Conservation (phyloP, 345 rosid genomes). For the Sonneratia caseolaris region DNA sequence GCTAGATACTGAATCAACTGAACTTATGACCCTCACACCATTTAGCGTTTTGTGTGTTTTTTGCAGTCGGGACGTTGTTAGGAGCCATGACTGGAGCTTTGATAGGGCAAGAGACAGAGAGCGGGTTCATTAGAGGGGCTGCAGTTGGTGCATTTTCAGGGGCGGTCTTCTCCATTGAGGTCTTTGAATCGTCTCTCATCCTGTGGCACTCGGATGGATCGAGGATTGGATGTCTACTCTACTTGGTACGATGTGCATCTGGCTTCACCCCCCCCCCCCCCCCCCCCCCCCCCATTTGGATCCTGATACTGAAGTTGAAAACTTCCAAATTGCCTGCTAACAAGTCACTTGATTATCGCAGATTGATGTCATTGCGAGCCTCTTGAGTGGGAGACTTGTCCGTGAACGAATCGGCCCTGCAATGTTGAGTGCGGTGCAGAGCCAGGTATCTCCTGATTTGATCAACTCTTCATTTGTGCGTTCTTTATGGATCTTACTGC, state of each 20-base stretch:
- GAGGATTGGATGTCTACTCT: constrained; percentile 76
- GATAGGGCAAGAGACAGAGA: constrained; percentile 98
- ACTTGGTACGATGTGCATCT: constrained; percentile 51
- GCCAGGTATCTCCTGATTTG: constrained; percentile 51
- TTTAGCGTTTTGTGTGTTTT: neutral
- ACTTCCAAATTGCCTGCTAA: neutral
- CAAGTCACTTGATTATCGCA: constrained; percentile 16
- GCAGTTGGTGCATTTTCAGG: constrained; percentile 98
- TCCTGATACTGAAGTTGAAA: neutral
- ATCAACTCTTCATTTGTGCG: neutral
- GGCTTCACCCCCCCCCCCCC: too few species aligned
- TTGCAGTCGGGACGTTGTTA: constrained; percentile 90
- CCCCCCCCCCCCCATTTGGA: neutral
- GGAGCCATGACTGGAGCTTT: constrained; percentile 98
- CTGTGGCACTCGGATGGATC: constrained; percentile 97
- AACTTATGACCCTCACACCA: neutral
- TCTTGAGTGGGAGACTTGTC: constrained; percentile 94
- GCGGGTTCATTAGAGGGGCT: constrained; percentile 95
- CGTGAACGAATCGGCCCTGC: constrained; percentile 98
- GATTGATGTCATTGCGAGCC: constrained; percentile 98
- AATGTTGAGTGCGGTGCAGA: constrained; percentile 95
- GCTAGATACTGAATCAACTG: neutral
- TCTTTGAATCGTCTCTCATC: constrained; percentile 89
- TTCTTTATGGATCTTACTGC: constrained; percentile 4
- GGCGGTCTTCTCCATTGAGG: constrained; percentile 98